Conservation (phyloP, 2,329 filamentous ascomycete species). For the Aureobasidium mangrovei region DNA sequence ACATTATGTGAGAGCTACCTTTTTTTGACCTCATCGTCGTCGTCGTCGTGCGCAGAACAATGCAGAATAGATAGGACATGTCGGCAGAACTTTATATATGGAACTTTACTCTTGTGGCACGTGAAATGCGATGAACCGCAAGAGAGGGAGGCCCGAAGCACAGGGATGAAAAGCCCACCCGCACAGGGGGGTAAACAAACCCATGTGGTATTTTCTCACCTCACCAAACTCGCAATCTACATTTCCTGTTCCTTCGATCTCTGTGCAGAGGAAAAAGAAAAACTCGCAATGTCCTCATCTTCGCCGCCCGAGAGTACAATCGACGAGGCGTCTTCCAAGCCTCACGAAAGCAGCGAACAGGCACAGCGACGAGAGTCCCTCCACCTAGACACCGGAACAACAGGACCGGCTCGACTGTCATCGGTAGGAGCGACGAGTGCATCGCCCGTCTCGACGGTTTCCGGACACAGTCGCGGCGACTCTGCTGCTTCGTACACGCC, state of each 20-base stretch:
- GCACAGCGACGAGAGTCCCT: not conserved
- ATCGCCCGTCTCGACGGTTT: not conserved
- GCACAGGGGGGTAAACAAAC: not conserved
- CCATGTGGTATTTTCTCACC: not conserved
- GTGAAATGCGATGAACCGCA: no score
- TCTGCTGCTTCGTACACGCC: slow-evolving; percentile 5
- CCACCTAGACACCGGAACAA: not conserved
- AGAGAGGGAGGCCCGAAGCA: not conserved
- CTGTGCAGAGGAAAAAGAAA: not conserved
- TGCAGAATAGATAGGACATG: no score
- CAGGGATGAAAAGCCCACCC: not conserved
- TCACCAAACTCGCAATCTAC: not conserved
- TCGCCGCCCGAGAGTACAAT: not conserved
- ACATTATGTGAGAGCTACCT: no score
- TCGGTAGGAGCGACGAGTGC: not conserved
- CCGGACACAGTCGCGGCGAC: not conserved
- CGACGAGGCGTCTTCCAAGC: not conserved
- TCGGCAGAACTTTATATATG: no score
- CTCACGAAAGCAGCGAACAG: not conserved
- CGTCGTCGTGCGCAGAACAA: no score
- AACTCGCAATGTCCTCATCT: not conserved
- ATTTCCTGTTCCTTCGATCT: not conserved
- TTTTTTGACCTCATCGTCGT: no score
- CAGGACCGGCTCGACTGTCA: not conserved
- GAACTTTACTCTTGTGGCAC: no score